Evolutionary conservation across 768 basidiomycete genomes (phyloP).

Genomic region (Lentinus brumalis): DNA sequence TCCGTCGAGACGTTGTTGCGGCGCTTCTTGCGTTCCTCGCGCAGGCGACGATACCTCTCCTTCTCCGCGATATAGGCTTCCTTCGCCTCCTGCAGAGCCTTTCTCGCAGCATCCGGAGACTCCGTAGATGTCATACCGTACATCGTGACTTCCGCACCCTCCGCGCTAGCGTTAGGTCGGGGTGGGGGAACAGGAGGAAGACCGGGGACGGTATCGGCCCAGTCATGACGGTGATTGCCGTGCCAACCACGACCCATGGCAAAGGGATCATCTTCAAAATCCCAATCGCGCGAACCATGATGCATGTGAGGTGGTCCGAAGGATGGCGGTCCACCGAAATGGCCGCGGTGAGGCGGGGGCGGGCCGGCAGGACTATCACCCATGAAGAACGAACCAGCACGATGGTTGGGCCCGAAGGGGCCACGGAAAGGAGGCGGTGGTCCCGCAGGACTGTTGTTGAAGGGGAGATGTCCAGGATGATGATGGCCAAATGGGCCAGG

Average conservation of each 20-base stretch:
- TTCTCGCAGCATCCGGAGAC: slow-evolving; percentile 25
- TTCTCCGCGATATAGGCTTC: slow-evolving; percentile 68
- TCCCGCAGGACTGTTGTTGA: neutral
- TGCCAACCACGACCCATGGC: neutral
- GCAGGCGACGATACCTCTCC: slow-evolving; percentile 63
- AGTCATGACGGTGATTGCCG: slow-evolving; percentile 9
- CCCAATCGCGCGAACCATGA: slow-evolving; percentile 2
- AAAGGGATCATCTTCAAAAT: neutral
- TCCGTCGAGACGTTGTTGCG: slow-evolving; percentile 23
- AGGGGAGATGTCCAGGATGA: slow-evolving; percentile 12
- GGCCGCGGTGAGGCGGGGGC: slow-evolving; percentile 5
- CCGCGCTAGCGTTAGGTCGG: neutral
- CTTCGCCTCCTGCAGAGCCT: slow-evolving; percentile 63
- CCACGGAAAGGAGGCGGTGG: slow-evolving; percentile 16
- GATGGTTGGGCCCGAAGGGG: too few species aligned
- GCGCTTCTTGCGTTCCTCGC: slow-evolving; percentile 42
- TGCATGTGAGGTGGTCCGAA: slow-evolving; percentile 1
- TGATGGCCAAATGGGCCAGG: slow-evolving; percentile 10
- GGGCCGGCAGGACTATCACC: neutral
- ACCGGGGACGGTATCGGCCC: slow-evolving; percentile 8
- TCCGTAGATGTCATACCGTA: slow-evolving; percentile 18
- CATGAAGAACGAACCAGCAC: too few species aligned
- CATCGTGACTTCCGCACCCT: slow-evolving; percentile 19
- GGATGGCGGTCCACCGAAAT: slow-evolving; percentile 8
- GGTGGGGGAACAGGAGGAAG: slow-evolving; percentile 7